Conservation (phyloP, 2,329 filamentous ascomycete genomes). For the Cucurbitaria berberidis region DNA sequence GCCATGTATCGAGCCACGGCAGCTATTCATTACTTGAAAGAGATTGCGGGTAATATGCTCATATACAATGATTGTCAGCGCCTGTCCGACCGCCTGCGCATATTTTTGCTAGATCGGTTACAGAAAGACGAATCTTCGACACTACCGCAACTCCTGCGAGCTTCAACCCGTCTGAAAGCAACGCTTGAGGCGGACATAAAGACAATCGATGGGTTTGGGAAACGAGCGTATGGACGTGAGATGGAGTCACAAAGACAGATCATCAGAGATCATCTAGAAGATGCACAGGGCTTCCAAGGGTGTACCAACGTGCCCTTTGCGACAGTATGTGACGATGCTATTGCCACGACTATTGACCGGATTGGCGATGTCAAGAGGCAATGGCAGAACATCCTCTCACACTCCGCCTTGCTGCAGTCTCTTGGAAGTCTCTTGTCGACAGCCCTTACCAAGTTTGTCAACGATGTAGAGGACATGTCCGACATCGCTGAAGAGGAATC, state of each 20-base stretch:
- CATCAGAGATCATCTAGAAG: slow-evolving; percentile 66
- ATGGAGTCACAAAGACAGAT: slow-evolving; percentile 70
- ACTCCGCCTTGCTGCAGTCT: slow-evolving; percentile 66
- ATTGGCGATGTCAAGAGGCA: slow-evolving; percentile 62
- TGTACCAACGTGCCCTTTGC: slow-evolving; percentile 66
- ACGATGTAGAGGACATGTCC: slow-evolving; percentile 66
- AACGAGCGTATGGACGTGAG: slow-evolving; percentile 66
- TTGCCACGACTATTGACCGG: slow-evolving; percentile 63
- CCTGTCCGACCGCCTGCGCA: slow-evolving; percentile 61
- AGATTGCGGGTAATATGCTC: slow-evolving; percentile 65
- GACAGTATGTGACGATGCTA: slow-evolving; percentile 64
- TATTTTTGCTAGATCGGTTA: slow-evolving; percentile 55
- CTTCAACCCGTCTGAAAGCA: slow-evolving; percentile 51
- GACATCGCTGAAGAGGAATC: slow-evolving; percentile 70
- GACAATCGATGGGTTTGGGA: slow-evolving; percentile 64
- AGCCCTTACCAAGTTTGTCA: slow-evolving; percentile 64
- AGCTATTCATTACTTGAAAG: slow-evolving; percentile 72
- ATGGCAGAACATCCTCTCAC: slow-evolving; percentile 65
- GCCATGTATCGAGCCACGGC: slow-evolving; percentile 82
- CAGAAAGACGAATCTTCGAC: slow-evolving; percentile 39
- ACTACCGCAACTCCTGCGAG: slow-evolving; percentile 37
- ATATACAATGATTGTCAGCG: slow-evolving; percentile 69
- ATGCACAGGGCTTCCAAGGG: slow-evolving; percentile 65
- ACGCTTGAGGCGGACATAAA: slow-evolving; percentile 62
- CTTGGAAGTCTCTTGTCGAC: slow-evolving; percentile 65